These are phyloP conservation scores for Erythrophleum ivorense DNA, from an alignment of 331 rosid genomes.

Conservation along the genomic window DNA sequence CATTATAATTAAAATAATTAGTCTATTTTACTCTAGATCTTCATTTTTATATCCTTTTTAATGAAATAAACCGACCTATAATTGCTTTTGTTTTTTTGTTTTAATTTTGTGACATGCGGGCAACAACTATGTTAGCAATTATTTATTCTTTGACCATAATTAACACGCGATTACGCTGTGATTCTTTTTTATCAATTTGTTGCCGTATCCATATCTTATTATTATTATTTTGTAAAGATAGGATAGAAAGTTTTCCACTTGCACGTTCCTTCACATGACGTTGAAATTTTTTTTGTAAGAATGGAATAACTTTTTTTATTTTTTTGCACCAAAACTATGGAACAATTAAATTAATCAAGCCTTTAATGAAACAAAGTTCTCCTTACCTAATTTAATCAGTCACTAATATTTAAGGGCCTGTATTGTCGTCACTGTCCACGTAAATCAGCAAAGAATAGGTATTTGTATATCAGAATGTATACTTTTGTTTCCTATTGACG, in stretches of 20 bases:
- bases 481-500: neutral
- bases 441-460: constrained; percentile 26
- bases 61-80: neutral
- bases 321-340: neutral
- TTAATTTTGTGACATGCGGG: constrained; percentile 10
- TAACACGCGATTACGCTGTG: neutral
- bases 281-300: neutral
- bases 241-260: neutral
- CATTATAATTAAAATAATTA: no score
- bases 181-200: neutral
- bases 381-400: neutral
- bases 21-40: no score
- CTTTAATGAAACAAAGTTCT: neutral
- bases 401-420: neutral
- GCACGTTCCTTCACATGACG: neutral
- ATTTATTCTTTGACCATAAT: neutral
- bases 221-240: neutral
- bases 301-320: neutral
- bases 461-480: neutral
- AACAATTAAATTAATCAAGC: neutral
- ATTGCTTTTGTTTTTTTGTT: neutral
- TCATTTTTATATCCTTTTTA: no score
- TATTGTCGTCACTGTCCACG: neutral
- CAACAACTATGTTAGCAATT: neutral
- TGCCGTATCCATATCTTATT: neutral